Conservation (phyloP, 1,284 basidiomycete species). For the Takashimella tepidaria region DNA sequence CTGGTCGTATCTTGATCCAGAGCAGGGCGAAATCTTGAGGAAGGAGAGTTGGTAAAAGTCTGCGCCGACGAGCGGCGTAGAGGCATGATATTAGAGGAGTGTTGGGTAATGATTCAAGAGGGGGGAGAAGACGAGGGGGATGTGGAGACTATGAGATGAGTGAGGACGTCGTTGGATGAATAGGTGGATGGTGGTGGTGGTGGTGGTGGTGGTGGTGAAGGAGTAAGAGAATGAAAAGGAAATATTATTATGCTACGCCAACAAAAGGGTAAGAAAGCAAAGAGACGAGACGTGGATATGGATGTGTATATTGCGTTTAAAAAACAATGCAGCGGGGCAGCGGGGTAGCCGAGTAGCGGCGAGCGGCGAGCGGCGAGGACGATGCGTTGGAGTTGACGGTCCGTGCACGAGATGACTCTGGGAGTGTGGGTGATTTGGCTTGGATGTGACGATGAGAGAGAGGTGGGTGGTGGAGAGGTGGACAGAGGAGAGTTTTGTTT, state of each 20-base stretch:
- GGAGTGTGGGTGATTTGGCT: too few relatives aligned
- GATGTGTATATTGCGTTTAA: too few relatives aligned
- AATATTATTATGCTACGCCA: too few relatives aligned
- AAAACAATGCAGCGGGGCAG: too few relatives aligned
- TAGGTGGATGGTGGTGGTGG: too few relatives aligned
- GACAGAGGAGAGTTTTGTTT: too few relatives aligned
- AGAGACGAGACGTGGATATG: too few relatives aligned
- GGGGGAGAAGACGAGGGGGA: not conserved
- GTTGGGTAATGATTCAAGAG: not conserved
- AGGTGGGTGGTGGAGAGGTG: not conserved
- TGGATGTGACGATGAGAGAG: not conserved
- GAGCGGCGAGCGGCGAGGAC: too few relatives aligned
- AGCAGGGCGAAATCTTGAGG: constrained; percentile 13
- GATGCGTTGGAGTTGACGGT: too few relatives aligned
- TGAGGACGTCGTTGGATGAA: not conserved
- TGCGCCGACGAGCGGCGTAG: constrained; percentile 19
- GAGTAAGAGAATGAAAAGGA: not conserved
- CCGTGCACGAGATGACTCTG: too few relatives aligned
- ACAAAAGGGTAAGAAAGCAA: too few relatives aligned
- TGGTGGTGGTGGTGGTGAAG: not conserved
- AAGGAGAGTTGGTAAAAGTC: constrained; percentile 12
- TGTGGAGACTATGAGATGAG: not conserved
- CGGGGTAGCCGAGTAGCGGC: too few relatives aligned
- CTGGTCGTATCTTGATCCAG: constrained; percentile 20
- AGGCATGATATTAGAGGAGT: constrained; percentile 2